phyloP scores from a whole-genome alignment of 805 yeast species.

The Kockiozyma suomiensis region DNA sequence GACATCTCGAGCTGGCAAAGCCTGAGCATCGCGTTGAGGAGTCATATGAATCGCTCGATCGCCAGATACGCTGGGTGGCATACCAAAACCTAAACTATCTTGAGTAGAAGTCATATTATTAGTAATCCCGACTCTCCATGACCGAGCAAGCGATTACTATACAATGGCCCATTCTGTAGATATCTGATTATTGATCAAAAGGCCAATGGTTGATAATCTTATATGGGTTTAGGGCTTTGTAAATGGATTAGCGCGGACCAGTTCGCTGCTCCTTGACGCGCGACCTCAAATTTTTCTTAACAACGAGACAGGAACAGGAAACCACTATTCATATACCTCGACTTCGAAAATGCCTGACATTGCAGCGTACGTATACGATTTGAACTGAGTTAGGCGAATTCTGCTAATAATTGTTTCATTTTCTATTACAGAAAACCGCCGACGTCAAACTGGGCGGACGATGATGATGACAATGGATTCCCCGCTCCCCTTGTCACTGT shows the following conservation, averaged over 20 bases:
- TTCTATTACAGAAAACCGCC: conserved; percentile 16
- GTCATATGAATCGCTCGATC: too few relatives aligned
- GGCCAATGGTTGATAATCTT: not conserved
- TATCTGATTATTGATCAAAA: conserved; percentile 9
- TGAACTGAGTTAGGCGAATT: not conserved
- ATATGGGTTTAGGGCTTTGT: conserved; percentile 2
- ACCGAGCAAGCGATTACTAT: not conserved
- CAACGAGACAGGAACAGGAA: not conserved
- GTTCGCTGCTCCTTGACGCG: not conserved
- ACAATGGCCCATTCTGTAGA: not conserved
- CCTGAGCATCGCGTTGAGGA: too few relatives aligned
- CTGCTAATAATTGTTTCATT: not conserved
- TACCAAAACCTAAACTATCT: too few relatives aligned
- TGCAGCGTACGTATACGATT: conserved; percentile 15
- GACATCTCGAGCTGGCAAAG: too few relatives aligned
- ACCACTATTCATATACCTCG: not conserved
- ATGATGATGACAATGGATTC: conserved; percentile 46
- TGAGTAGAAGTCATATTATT: too few relatives aligned
- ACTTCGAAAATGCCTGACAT: conserved; percentile 27
- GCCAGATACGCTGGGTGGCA: too few relatives aligned
- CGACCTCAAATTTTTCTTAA: conserved; percentile 10
- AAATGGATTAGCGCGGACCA: not conserved
- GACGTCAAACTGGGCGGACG: conserved; percentile 64
- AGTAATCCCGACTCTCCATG: not conserved
- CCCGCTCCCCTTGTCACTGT: conserved; percentile 72